Percentiles rank a stretch among this genome's conserved stretches.
These are phyloP conservation scores for Leccinum subgranulosum DNA, from an alignment of 768 basidiomycete species.

Conservation along the genomic window DNA sequence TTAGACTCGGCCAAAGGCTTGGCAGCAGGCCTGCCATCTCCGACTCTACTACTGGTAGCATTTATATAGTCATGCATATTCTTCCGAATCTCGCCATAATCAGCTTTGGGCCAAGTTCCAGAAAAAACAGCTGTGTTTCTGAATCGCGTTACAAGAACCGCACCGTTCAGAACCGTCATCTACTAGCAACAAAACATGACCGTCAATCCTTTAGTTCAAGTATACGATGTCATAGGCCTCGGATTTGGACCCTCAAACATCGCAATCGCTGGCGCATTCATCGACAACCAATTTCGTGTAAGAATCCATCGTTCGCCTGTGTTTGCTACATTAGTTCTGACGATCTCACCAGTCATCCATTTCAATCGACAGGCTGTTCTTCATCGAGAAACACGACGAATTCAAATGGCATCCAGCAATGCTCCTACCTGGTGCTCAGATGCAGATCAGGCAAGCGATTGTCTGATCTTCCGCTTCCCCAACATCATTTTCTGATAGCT, in stretches of 20 bases:
- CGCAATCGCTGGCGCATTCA: conserved; percentile 46
- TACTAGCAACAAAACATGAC: conserved; percentile 3
- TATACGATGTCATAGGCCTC: conserved; percentile 46
- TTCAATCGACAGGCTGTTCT: conserved; percentile 35
- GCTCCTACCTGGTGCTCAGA: conserved; percentile 48
- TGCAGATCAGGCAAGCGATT: conserved; percentile 48
- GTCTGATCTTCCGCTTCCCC: not conserved
- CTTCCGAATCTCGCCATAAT: not conserved
- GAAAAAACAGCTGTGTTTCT: not conserved
- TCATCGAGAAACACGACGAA: conserved; percentile 45
- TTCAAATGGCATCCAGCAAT: conserved; percentile 59
- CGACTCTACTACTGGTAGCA: not conserved
- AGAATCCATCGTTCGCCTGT: conserved; percentile 3
- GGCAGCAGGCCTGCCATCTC: not conserved
- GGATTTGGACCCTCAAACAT: conserved; percentile 55
- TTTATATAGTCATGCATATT: not conserved
- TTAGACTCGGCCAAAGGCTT: not conserved
- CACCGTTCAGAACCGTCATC: not conserved
- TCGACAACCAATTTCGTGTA: conserved; percentile 34
- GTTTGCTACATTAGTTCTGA: conserved; percentile 1
- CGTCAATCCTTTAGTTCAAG: not conserved
- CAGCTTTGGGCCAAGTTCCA: not conserved
- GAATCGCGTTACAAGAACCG: not conserved
- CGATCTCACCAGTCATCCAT: conserved; percentile 5
- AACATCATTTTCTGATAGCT: conserved; percentile 3